A percentile compares a stretch with the other conserved stretches of the same genome.
Conservation (phyloP, 2,329 filamentous ascomycete species). For the Thyridium curvatum region DNA sequence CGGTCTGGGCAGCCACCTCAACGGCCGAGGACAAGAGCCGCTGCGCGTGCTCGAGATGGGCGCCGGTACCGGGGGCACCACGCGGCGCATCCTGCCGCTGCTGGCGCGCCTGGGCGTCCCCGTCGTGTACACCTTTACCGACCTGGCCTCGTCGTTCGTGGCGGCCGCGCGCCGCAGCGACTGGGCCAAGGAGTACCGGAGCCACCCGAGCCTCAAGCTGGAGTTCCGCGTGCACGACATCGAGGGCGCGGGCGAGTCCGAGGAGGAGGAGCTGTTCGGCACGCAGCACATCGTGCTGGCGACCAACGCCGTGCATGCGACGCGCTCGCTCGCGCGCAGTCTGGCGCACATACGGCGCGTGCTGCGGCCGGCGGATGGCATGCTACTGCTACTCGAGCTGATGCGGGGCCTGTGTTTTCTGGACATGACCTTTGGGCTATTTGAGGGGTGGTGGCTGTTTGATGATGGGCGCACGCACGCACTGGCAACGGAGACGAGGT, state of each 20-base stretch:
- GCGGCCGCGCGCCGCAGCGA: slow-evolving; percentile 18
- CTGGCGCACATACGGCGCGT: slow-evolving; percentile 13
- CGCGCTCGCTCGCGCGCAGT: slow-evolving; percentile 13
- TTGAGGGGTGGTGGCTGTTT: slow-evolving; percentile 32
- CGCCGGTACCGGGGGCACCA: slow-evolving; percentile 26
- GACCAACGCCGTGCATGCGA: slow-evolving; percentile 27
- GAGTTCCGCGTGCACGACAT: slow-evolving; percentile 20
- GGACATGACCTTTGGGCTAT: slow-evolving; percentile 26
- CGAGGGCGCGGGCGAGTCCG: slow-evolving; percentile 14
- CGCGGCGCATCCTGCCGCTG: slow-evolving; percentile 17
- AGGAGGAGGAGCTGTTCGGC: slow-evolving; percentile 15
- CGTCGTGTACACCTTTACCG: slow-evolving; percentile 32
- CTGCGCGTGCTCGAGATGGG: slow-evolving; percentile 25
- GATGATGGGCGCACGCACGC: slow-evolving; percentile 20
- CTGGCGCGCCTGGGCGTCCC: slow-evolving; percentile 17
- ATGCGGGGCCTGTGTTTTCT: slow-evolving; percentile 19
- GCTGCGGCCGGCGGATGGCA: slow-evolving; percentile 24
- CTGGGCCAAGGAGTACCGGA: slow-evolving; percentile 7
- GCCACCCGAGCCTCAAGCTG: no score
- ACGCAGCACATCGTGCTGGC: slow-evolving; percentile 23
- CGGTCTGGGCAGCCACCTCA: background rate
- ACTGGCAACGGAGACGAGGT: slow-evolving; percentile 10
- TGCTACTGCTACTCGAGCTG: slow-evolving; percentile 26
- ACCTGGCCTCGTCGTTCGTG: slow-evolving; percentile 25
- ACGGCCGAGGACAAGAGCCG: slow-evolving; percentile 1